These are phyloP conservation scores for Emmonsiellopsis sp. DNA, from an alignment of 2,329 filamentous ascomycete genomes.

Conservation along the genomic window DNA sequence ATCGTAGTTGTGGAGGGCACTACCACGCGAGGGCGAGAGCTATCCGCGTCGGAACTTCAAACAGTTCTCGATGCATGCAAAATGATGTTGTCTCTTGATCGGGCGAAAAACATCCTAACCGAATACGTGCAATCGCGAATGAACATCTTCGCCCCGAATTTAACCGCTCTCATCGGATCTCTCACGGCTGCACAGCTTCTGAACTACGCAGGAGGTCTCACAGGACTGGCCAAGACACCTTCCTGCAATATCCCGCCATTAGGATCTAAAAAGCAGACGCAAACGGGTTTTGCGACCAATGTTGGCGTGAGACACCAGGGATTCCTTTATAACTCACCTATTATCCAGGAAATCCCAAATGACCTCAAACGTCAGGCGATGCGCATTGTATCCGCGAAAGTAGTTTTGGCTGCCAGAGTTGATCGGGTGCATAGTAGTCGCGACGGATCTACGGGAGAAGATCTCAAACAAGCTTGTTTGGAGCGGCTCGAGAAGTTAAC, in stretches of 20 bases:
- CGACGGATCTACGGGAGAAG: slow-evolving; percentile 73
- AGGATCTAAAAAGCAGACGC: slow-evolving; percentile 77
- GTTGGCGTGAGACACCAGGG: slow-evolving; percentile 84
- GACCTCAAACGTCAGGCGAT: slow-evolving; percentile 90
- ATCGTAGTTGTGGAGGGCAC: slow-evolving; percentile 92
- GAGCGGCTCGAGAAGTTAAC: slow-evolving; percentile 86
- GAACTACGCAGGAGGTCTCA: slow-evolving; percentile 82
- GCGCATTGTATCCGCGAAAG: slow-evolving; percentile 87
- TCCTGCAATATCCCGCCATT: slow-evolving; percentile 86
- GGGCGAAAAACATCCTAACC: slow-evolving; percentile 74
- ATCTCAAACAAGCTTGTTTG: slow-evolving; percentile 71
- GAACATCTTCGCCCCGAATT: slow-evolving; percentile 89
- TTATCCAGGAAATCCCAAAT: slow-evolving; percentile 73
- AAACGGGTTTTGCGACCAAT: slow-evolving; percentile 81
- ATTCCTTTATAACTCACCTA: slow-evolving; percentile 82
- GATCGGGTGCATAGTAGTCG: slow-evolving; percentile 74
- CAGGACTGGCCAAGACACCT: slow-evolving; percentile 81
- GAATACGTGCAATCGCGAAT: slow-evolving; percentile 96
- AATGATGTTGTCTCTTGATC: slow-evolving; percentile 79
- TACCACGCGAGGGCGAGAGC: slow-evolving; percentile 70
- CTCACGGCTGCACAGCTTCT: slow-evolving; percentile 93
- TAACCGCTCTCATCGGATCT: slow-evolving; percentile 83
- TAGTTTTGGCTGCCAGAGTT: slow-evolving; percentile 84
- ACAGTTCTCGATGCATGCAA: slow-evolving; percentile 69
- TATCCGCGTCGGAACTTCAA: slow-evolving; percentile 65